phyloP scores from a whole-genome alignment of 495 filamentous ascomycete species.

The Staphylotrichum tortipilum region DNA sequence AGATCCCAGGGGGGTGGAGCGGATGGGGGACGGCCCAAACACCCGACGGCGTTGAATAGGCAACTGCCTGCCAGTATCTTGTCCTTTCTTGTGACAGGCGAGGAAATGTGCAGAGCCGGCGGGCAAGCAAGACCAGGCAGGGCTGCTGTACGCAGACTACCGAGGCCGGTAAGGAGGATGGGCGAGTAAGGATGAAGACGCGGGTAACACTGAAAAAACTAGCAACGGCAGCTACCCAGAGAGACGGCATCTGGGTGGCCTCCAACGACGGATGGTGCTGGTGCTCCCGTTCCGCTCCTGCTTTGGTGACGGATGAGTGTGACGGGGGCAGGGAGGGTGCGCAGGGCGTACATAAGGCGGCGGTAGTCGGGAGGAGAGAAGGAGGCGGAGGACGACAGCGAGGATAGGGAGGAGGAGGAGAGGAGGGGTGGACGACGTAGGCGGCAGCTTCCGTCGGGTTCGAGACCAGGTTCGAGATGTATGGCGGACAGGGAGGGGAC shows the following conservation, averaged over 20 bases:
- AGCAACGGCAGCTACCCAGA: conserved; percentile 1
- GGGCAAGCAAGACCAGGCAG: not conserved
- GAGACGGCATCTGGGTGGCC: not conserved
- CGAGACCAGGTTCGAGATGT: too few species aligned
- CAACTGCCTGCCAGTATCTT: not conserved
- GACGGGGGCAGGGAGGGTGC: not conserved
- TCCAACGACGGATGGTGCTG: too few species aligned
- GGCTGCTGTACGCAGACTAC: not conserved
- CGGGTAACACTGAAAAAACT: conserved; percentile 1
- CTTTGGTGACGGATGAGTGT: too few species aligned
- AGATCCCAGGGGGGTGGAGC: not conserved
- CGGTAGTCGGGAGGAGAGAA: too few species aligned
- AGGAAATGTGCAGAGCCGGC: conserved; percentile 6
- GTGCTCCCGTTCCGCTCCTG: not conserved
- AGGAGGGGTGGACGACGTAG: not conserved
- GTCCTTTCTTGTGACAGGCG: not conserved
- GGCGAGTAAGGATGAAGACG: not conserved
- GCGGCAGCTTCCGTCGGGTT: not conserved
- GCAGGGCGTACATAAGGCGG: not conserved
- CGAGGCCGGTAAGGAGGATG: conserved; percentile 2
- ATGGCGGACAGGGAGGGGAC: not conserved
- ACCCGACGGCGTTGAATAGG: not conserved
- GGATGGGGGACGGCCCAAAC: not conserved
- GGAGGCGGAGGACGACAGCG: not conserved
- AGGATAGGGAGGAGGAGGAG: not conserved